Evolutionary conservation across 2,329 filamentous ascomycete species (phyloP), one percentile per base, ranked within the genome.

Genomic region (Aspergillus tamarii): DNA sequence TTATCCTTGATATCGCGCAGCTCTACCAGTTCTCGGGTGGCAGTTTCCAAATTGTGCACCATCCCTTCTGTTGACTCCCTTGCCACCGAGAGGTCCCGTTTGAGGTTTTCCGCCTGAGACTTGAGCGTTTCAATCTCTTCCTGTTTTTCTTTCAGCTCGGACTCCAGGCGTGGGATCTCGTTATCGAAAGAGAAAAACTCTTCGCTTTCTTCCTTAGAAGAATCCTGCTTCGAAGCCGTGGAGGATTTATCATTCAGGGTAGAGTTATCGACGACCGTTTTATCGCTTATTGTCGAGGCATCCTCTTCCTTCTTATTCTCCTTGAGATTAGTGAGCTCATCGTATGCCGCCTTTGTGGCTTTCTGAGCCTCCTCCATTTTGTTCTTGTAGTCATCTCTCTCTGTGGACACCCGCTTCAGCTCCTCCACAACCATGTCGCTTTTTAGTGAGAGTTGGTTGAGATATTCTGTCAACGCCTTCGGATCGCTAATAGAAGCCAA

Each of bases 351-450:
- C 57, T 85, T 85, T 0, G 88, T 81, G 58, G 86, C 85, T 73
- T 89, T 87, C 67, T 93, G 87, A 0, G 85, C 83, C 56, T 89
- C 87, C n/a, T 91, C 87, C 2, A 89, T 81, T 76, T 91, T 93
- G 78, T 90, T 91, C 76, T 93, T 94, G 65, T 91, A 84, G 19
- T 88, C 87, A 65, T 97, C 92, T 64, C 91, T 90, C 74, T 98
- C 94, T 4, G 86, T 85, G 0, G 93, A 91, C 0, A 98, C 88
- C 14, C 93, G 86, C 80, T 96, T 97, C 62, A 97, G 83, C 78
- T 99, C 95, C 53, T 96, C 91, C 87, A 96, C 89, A 3, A 96
- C 89, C 91, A 99, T 96, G 72, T 96, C 92, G 48, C 90, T 89
- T 74, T 96, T 94, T 59, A 94, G 78, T 65, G 89, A 94, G 46